phyloP scores from a whole-genome alignment of 164 flowering plant genomes.

The Tetrastigma voinierianum region DNA sequence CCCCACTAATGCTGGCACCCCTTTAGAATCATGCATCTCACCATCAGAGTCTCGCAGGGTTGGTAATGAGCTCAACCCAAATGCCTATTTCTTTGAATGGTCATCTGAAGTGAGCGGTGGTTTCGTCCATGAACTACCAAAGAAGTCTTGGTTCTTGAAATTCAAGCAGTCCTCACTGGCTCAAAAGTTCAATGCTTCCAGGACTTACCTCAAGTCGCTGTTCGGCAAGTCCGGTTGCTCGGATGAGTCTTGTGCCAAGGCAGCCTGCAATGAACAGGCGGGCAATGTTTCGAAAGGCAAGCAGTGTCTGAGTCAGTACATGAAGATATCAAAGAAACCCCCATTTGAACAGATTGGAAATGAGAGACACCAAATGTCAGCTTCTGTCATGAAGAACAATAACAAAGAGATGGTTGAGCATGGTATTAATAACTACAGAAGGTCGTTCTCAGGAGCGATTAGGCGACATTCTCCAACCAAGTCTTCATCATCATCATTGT shows the following conservation, averaged over 20 bases:
- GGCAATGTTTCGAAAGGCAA: slow-evolving; percentile 21
- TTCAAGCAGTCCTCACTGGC: slow-evolving; percentile 50
- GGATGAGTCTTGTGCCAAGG: slow-evolving; percentile 36
- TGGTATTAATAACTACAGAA: slow-evolving; percentile 34
- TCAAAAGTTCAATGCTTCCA: slow-evolving; percentile 61
- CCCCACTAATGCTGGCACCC: slow-evolving; percentile 25
- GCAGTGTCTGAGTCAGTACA: slow-evolving; percentile 38
- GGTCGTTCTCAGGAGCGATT: slow-evolving; percentile 51
- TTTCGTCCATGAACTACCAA: slow-evolving; percentile 27
- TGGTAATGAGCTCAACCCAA: slow-evolving; percentile 60
- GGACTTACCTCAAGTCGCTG: slow-evolving; percentile 59
- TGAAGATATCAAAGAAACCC: slow-evolving; percentile 36
- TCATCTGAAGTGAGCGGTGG: slow-evolving; percentile 33
- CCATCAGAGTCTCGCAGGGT: slow-evolving; percentile 65
- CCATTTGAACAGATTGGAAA: slow-evolving; percentile 40
- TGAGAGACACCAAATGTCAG: slow-evolving; percentile 23
- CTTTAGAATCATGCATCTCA: slow-evolving; percentile 58
- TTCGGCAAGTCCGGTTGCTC: slow-evolving; percentile 58
- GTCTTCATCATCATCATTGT: slow-evolving; percentile 24
- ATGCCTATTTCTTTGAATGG: slow-evolving; percentile 63
- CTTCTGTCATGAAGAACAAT: slow-evolving; percentile 16
- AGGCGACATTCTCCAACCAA: slow-evolving; percentile 24
- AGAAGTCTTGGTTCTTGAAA: slow-evolving; percentile 57
- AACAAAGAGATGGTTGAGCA: slow-evolving; percentile 34
- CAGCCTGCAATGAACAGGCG: slow-evolving; percentile 26